These are phyloP conservation scores for Delitschia confertaspora DNA, from an alignment of 495 filamentous ascomycete species.

Conservation along the genomic window DNA sequence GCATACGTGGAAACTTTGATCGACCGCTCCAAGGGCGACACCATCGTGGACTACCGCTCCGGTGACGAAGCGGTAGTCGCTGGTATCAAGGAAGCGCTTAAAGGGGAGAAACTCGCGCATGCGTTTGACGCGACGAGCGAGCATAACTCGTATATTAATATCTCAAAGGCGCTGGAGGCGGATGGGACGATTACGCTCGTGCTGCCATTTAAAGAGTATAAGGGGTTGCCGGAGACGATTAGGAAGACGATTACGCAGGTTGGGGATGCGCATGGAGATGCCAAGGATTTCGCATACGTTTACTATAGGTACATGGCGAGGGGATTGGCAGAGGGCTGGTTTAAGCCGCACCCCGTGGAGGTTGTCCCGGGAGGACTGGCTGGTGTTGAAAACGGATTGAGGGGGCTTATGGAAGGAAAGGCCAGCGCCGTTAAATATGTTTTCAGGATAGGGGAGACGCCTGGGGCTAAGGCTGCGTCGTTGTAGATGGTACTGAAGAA, in stretches of 20 bases:
- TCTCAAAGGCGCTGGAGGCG: conserved; percentile 40
- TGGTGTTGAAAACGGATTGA: conserved; percentile 45
- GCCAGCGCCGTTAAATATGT: conserved; percentile 63
- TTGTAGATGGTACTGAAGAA: neutral
- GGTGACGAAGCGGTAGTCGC: conserved; percentile 47
- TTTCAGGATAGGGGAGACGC: conserved; percentile 57
- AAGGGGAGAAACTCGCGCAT: conserved; percentile 33
- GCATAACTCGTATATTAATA: conserved; percentile 42
- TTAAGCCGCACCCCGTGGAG: conserved; percentile 52
- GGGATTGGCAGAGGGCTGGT: conserved; percentile 51
- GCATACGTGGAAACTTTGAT: conserved; percentile 52
- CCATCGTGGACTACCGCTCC: conserved; percentile 61
- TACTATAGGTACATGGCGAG: conserved; percentile 47
- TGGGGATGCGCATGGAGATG: conserved; percentile 42
- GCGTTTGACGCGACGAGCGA: conserved; percentile 56
- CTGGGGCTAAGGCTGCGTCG: conserved; percentile 16
- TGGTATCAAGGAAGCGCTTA: conserved; percentile 43
- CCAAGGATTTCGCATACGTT: conserved; percentile 49
- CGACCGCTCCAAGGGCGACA: conserved; percentile 56
- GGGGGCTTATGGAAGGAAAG: conserved; percentile 51
- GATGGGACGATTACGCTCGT: conserved; percentile 49
- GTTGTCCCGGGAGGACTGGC: conserved; percentile 52
- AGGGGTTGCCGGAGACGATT: conserved; percentile 25
- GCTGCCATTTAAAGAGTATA: conserved; percentile 35
- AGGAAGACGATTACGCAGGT: conserved; percentile 36